These are phyloP conservation scores for Mucor racemosus DNA, from an alignment of 371 early-diverging fungal genomes.

Conservation along the genomic window DNA sequence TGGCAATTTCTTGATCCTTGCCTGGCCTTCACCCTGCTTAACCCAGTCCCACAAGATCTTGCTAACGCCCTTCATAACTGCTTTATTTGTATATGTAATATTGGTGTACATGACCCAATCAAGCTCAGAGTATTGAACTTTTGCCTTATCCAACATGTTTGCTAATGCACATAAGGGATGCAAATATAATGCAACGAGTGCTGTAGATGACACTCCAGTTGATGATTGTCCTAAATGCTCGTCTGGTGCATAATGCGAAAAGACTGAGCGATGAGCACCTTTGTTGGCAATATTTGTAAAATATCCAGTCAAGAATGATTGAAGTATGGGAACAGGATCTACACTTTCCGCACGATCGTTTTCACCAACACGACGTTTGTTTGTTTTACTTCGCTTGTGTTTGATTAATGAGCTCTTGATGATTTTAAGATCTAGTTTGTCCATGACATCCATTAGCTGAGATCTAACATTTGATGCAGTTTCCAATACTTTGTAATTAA, in stretches of 20 bases:
- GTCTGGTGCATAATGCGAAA: slow-evolving; percentile 75
- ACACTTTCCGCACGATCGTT: slow-evolving; percentile 24
- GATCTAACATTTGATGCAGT: slow-evolving; percentile 88
- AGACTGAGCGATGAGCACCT: slow-evolving; percentile 65
- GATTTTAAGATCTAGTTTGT: slow-evolving; percentile 77
- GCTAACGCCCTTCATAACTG: slow-evolving; percentile 70
- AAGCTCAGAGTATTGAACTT: slow-evolving; percentile 47
- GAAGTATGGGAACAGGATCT: slow-evolving; percentile 64
- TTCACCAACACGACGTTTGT: slow-evolving; percentile 26
- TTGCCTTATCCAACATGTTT: slow-evolving; percentile 49
- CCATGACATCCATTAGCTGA: slow-evolving; percentile 88
- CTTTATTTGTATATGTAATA: slow-evolving; percentile 67
- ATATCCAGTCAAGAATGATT: slow-evolving; percentile 75
- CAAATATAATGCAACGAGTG: slow-evolving; percentile 68
- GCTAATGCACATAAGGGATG: slow-evolving; percentile 69
- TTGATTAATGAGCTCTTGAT: slow-evolving; percentile 25
- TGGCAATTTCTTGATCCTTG: slow-evolving; percentile 40
- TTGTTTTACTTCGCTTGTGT: slow-evolving; percentile 24
- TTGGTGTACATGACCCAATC: slow-evolving; percentile 86
- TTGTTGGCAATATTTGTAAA: slow-evolving; percentile 80
- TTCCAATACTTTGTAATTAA: slow-evolving; percentile 85
- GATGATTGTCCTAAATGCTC: slow-evolving; percentile 33
- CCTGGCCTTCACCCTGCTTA: slow-evolving; percentile 41
- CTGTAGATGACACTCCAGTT: slow-evolving; percentile 25
- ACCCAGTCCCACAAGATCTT: slow-evolving; percentile 65